phyloP scores from a whole-genome alignment of 192 early-diverging fungal species.

The Spizellomyces sp. region DNA sequence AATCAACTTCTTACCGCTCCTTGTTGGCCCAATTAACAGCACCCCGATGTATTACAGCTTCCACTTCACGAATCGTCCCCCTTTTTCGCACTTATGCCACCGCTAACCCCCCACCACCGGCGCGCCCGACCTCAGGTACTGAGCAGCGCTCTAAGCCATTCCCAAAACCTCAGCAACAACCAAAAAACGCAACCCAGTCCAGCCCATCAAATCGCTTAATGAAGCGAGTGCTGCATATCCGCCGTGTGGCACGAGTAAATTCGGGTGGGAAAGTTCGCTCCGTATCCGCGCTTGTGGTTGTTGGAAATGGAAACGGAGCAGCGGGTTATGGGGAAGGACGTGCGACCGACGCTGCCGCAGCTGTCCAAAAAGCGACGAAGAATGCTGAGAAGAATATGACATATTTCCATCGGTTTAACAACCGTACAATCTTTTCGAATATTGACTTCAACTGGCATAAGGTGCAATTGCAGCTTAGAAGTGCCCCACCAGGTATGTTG shows the following conservation, averaged over 20 bases:
- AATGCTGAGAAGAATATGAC: constrained; percentile 87
- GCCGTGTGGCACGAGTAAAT: constrained; percentile 49
- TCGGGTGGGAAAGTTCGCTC: constrained; percentile 59
- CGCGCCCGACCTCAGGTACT: no score
- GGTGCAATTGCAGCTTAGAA: constrained; percentile 77
- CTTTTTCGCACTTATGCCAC: no score
- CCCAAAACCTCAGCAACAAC: no score
- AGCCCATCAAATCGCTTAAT: constrained; percentile 11
- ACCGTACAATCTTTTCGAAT: constrained; percentile 88
- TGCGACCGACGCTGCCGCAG: constrained; percentile 72
- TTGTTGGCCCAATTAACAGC: no score
- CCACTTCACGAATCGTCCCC: no score
- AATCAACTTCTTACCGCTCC: no score
- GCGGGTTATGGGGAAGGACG: constrained; percentile 95
- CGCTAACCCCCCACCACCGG: no score
- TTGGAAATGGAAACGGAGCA: constrained; percentile 89
- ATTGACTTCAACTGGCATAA: constrained; percentile 87
- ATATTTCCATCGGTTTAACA: constrained; percentile 84
- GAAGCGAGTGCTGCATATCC: constrained; percentile 51
- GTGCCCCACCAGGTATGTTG: constrained; percentile 79
- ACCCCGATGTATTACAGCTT: no score
- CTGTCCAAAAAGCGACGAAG: constrained; percentile 86
- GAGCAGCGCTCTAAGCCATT: no score
- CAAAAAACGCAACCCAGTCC: no score
- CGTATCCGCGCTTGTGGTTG: constrained; percentile 91